These are phyloP conservation scores for Xylariaceae sp. DNA, from an alignment of 2,329 filamentous ascomycete genomes.

Conservation along the genomic window DNA sequence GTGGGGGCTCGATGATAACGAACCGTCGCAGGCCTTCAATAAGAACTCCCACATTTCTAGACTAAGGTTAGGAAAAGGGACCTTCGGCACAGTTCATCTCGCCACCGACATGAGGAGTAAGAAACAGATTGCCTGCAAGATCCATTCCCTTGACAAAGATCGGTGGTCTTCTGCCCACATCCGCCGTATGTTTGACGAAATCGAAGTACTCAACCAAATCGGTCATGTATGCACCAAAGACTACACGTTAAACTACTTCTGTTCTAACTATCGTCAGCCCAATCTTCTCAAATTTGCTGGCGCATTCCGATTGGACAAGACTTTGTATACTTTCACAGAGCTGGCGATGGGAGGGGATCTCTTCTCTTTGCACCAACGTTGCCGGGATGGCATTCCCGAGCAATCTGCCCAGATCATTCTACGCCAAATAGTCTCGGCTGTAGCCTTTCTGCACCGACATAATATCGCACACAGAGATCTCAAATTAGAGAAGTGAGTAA, in stretches of 20 bases:
- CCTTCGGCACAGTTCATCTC: conserved; percentile 50
- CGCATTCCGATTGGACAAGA: conserved; percentile 45
- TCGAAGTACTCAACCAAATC: conserved; percentile 49
- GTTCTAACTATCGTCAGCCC: no score
- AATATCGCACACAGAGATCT: conserved; percentile 51
- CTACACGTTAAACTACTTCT: no score
- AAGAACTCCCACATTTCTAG: conserved; percentile 46
- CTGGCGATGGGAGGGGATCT: conserved; percentile 53
- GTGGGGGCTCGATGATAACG: conserved; percentile 13
- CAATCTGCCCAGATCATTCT: conserved; percentile 44
- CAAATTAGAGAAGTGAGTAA: conserved; percentile 41
- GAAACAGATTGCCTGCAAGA: conserved; percentile 65
- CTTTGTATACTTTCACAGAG: conserved; percentile 54
- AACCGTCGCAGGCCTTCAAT: conserved; percentile 38
- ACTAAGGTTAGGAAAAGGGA: conserved; percentile 50
- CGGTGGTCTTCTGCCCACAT: conserved; percentile 21
- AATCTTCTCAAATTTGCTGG: conserved; percentile 52
- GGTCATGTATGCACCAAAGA: conserved; percentile 48
- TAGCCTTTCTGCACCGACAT: conserved; percentile 47
- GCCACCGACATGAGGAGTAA: conserved; percentile 48
- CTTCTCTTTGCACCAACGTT: conserved; percentile 41
- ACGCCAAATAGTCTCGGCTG: conserved; percentile 43
- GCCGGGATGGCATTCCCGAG: conserved; percentile 32
- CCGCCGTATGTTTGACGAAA: conserved; percentile 44
- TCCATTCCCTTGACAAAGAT: conserved; percentile 48